These are phyloP conservation scores for Starmera quercuum DNA, from an alignment of 805 yeast species.

Conservation along the genomic window DNA sequence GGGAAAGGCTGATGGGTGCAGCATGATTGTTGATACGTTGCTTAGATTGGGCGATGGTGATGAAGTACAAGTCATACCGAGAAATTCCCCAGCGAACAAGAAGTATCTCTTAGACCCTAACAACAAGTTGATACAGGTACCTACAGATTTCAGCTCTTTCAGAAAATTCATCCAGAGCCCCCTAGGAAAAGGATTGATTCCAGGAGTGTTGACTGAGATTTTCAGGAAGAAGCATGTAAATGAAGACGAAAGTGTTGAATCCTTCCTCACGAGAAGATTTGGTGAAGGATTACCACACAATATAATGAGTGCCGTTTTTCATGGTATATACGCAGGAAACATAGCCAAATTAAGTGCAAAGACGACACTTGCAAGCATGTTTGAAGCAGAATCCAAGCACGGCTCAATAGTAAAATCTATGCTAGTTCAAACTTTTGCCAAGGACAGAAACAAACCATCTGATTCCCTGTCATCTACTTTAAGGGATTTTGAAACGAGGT, in stretches of 20 bases:
- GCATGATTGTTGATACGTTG: conserved; percentile 57
- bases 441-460: conserved; percentile 4
- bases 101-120: conserved; percentile 52
- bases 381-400: conserved; percentile 46
- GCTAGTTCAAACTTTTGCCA: conserved; percentile 21
- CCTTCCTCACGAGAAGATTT: conserved; percentile 63
- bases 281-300: conserved; percentile 46
- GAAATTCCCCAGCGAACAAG: conserved; percentile 55
- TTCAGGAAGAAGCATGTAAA: conserved; percentile 24
- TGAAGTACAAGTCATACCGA: conserved; percentile 51
- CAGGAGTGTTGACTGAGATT: conserved; percentile 44
- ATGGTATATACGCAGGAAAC: conserved; percentile 93
- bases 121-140: conserved; percentile 45
- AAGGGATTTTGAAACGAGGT: conserved; percentile 27
- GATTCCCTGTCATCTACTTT: conserved; percentile 21
- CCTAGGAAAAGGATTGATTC: conserved; percentile 34
- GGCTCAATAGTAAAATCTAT: conserved; percentile 50
- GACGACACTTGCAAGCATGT: conserved; percentile 48
- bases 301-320: conserved; percentile 71
- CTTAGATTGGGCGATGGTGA: conserved; percentile 35
- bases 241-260: conserved; percentile 65
- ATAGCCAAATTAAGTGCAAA: conserved; percentile 54
- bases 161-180: conserved; percentile 31
- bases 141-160: conserved; percentile 32
- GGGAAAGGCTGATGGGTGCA: conserved; percentile 74